These are phyloP conservation scores for Clonostachys rosea DNA, from an alignment of 2,329 filamentous ascomycete species.

Conservation along the genomic window DNA sequence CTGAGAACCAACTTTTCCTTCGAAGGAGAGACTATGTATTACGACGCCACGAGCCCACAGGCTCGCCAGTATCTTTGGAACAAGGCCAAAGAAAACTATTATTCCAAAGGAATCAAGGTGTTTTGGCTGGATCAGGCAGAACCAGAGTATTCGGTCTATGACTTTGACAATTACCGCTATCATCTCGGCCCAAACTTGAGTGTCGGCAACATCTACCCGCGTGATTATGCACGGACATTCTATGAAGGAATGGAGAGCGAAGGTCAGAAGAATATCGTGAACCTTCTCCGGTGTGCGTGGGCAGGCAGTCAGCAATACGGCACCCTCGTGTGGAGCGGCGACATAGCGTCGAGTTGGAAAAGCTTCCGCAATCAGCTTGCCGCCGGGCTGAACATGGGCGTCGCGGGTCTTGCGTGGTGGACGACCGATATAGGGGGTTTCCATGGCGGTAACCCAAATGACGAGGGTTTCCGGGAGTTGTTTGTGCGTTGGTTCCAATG, in stretches of 20 bases:
- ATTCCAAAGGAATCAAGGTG: conserved; percentile 53
- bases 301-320: conserved; percentile 56
- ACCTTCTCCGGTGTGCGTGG: conserved; percentile 45
- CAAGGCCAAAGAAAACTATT: conserved; percentile 56
- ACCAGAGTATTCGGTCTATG: conserved; percentile 59
- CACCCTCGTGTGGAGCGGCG: conserved; percentile 62
- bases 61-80: conserved; percentile 55
- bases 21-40: conserved; percentile 53
- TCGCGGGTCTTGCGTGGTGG: conserved; percentile 63
- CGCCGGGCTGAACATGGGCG: conserved; percentile 61
- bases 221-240: conserved; percentile 52
- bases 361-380: conserved; percentile 55
- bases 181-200: conserved; percentile 26
- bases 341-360: conserved; percentile 60
- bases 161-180: conserved; percentile 64
- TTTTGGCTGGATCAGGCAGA: conserved; percentile 71
- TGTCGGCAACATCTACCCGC: conserved; percentile 56
- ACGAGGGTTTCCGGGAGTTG: conserved; percentile 53
- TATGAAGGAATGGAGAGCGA: conserved; percentile 50
- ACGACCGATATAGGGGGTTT: conserved; percentile 69
- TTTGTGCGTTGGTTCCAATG: conserved; percentile 67
- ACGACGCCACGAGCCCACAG: conserved; percentile 58
- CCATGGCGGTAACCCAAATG: conserved; percentile 55
- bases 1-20: conserved; percentile 54
- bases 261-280: conserved; percentile 53